Evolutionary conservation across 179 eudicot species (phyloP).

Genomic region (Silene coronaria): DNA sequence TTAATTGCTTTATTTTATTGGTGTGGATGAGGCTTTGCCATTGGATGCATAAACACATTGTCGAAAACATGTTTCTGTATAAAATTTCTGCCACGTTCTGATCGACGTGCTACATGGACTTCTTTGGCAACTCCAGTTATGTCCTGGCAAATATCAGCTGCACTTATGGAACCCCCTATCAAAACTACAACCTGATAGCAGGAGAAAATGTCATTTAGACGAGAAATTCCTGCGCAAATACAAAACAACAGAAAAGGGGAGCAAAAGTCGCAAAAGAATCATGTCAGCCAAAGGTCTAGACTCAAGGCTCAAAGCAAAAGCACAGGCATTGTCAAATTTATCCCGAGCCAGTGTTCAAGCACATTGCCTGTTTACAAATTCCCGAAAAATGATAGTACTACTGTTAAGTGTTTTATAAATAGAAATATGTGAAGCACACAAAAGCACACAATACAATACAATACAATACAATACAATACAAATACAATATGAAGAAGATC

Average conservation of each 20-base stretch:
- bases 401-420: too few species aligned
- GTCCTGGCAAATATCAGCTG: slow-evolving; percentile 69
- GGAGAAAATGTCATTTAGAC: background rate
- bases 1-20: too few species aligned
- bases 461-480: too few species aligned
- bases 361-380: too few species aligned
- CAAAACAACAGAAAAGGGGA: background rate
- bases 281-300: background rate
- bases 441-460: too few species aligned
- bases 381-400: too few species aligned
- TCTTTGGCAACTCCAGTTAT: slow-evolving; percentile 63
- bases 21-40: slow-evolving; percentile 55
- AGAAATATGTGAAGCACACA: too few species aligned
- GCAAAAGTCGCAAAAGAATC: background rate
- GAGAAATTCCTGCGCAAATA: background rate
- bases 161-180: slow-evolving; percentile 73
- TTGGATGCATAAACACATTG: slow-evolving; percentile 70
- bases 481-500: background rate
- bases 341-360: too few species aligned
- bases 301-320: too few species aligned
- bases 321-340: too few species aligned
- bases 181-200: slow-evolving; percentile 59
- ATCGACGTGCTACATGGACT: slow-evolving; percentile 69
- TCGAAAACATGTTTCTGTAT: slow-evolving; percentile 40
- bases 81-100: slow-evolving; percentile 17